These are phyloP conservation scores for Camellia lanceoleosa DNA, from an alignment of 148 eudicot species.

Conservation along the genomic window DNA sequence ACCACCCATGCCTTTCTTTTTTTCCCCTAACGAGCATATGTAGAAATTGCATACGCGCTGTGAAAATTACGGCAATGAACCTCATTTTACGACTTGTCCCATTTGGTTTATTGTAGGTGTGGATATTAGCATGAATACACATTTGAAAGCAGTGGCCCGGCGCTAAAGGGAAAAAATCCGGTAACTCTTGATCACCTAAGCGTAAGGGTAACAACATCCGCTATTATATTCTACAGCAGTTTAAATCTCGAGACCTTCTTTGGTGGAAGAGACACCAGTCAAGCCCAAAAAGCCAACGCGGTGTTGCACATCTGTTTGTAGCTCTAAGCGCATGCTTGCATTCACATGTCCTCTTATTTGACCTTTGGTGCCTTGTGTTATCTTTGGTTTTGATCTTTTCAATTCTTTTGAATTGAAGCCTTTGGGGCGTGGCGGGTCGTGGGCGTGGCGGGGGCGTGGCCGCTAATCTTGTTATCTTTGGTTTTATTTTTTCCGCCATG, in stretches of 20 bases:
- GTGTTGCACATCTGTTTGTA: conserved; percentile 15
- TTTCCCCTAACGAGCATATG: too few species aligned
- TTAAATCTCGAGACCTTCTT: conserved; percentile 68
- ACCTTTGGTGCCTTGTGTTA: background rate
- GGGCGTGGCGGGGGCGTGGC: too few species aligned
- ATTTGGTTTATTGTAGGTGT: conserved; percentile 43
- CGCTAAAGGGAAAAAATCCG: conserved; percentile 69
- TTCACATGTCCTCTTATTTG: background rate
- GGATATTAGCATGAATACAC: conserved; percentile 81
- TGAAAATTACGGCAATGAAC: too few species aligned
- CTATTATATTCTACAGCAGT: conserved; percentile 63
- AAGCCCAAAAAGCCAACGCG: conserved; percentile 72
- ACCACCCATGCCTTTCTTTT: too few species aligned
- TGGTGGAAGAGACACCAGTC: conserved; percentile 70
- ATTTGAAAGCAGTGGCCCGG: conserved; percentile 65
- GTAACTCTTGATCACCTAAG: conserved; percentile 64
- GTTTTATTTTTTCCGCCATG: background rate
- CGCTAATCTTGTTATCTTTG: conserved; percentile 23
- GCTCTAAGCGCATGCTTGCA: background rate
- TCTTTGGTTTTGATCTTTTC: background rate
- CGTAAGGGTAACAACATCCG: conserved; percentile 69
- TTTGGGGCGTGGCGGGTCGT: conserved; percentile 39
- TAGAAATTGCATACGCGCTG: too few species aligned
- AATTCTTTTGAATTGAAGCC: conserved; percentile 21
- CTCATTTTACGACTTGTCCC: background rate